Evolutionary conservation across 352 stramenopile genomes (phyloP), one percentile per base, ranked within the genome.

Genomic region (Elongisporangium prolatum): DNA sequence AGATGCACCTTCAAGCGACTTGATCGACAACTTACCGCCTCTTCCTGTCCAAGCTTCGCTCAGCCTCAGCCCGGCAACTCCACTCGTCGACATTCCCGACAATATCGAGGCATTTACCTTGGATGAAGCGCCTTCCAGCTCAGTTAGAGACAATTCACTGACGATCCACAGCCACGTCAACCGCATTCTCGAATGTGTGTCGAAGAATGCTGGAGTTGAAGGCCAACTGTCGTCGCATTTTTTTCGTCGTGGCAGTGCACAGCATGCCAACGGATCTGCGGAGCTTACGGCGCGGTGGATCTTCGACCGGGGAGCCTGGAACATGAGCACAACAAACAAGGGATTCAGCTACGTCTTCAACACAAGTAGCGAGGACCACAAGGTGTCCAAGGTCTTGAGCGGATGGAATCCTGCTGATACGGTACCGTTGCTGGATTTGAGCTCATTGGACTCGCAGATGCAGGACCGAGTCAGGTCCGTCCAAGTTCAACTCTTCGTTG

Each of bases 271-370:
- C 17, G 50, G 25, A 10, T 38, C 28, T 1, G 28, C 28, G 9
- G 20, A 28, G 38, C 9, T 11, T 13, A 14, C 34, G 21, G 53
- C 59, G 1, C 51, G 63, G 21, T 67, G 59, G 59, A 67, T 70
- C 14, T 61, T 67, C 17, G 59, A 61, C 21, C 51, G 52, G 8
- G 52, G 51, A 13, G 59, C 50, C 18, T 61, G 59, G 55, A 64
- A 66, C 20, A 16, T 70, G 49, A 57, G 24, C 5, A 59, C 50
- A 5, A 60, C 44, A 47, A 62, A 55, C 59, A 66, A 66, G 38
- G 63, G 38, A 21, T 65, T 65, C n/a, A 48, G 22, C 17, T 67
- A 67, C 28, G 54, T 60, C n/a, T 68, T 71, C 48, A 65, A 64
- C 21, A 58, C 56, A 1, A 52, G 50, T 17, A 51, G 57, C 20